phyloP scores from a whole-genome alignment of 2,329 filamentous ascomycete genomes.

The Blumeriella jaapii region DNA sequence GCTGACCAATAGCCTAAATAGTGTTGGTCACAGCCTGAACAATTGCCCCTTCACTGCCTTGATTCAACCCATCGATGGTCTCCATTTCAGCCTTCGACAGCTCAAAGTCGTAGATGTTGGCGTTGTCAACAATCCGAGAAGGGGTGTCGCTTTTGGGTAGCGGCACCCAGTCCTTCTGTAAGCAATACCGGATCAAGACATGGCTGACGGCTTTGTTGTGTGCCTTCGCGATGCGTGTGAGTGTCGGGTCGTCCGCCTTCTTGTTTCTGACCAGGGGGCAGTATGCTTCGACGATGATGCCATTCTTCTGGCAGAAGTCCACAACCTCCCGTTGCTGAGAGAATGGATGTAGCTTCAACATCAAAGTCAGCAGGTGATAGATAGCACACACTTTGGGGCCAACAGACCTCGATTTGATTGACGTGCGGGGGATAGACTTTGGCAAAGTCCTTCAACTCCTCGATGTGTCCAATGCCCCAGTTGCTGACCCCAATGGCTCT shows the following conservation, averaged over 20 bases:
- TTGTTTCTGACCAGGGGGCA: conserved; percentile 46
- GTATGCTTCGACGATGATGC: conserved; percentile 42
- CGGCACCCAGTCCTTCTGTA: conserved; percentile 60
- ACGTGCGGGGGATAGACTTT: conserved; percentile 57
- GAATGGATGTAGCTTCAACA: conserved; percentile 61
- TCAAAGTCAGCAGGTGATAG: conserved; percentile 53
- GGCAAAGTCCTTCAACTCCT: conserved; percentile 57
- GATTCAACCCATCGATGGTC: conserved; percentile 38
- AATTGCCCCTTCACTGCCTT: conserved; percentile 33
- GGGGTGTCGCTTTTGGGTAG: conserved; percentile 54
- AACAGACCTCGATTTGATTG: conserved; percentile 58
- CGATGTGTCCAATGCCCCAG: conserved; percentile 54
- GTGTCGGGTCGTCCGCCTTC: conserved; percentile 46
- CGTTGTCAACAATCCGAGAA: conserved; percentile 48
- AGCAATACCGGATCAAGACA: conserved; percentile 54
- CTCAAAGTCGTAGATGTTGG: conserved; percentile 48
- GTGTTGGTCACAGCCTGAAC: conserved; percentile 21
- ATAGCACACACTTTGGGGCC: not conserved
- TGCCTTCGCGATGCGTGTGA: conserved; percentile 45
- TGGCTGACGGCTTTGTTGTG: conserved; percentile 51
- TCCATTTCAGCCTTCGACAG: conserved; percentile 46
- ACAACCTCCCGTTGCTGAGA: conserved; percentile 47
- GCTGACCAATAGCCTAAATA: not conserved
- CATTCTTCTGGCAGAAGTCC: conserved; percentile 34
- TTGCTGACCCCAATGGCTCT: conserved; percentile 64